Conservation (phyloP, 2,329 filamentous ascomycete genomes). For the Paracoccidioides brasiliensis region DNA sequence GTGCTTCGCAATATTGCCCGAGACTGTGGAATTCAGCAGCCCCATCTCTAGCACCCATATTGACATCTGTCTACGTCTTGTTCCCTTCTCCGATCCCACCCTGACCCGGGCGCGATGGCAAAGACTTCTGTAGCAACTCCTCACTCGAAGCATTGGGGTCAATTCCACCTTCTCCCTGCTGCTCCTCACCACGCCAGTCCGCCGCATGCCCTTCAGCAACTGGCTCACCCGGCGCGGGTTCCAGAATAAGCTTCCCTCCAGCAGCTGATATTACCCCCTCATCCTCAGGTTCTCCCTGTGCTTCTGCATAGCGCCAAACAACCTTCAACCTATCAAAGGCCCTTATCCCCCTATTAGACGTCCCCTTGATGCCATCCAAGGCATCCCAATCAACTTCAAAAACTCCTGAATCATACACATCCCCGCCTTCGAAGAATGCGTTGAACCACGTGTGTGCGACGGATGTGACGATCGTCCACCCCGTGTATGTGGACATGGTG, state of each 20-base stretch:
- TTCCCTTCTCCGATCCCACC: background rate
- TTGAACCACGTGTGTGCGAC: constrained; percentile 98
- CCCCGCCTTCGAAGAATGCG: constrained; percentile 75
- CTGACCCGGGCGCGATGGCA: too few species aligned
- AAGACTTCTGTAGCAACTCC: background rate
- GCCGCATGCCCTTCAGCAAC: constrained; percentile 58
- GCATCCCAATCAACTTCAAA: constrained; percentile 61
- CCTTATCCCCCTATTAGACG: constrained; percentile 63
- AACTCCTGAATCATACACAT: constrained; percentile 54
- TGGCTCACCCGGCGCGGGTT: constrained; percentile 53
- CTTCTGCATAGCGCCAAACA: constrained; percentile 54
- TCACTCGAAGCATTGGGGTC: background rate
- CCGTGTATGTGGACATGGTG: constrained; percentile 60
- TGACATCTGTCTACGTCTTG: background rate
- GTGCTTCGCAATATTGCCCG: too few species aligned
- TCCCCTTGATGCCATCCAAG: constrained; percentile 93
- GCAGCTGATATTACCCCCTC: constrained; percentile 11
- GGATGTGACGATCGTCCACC: constrained; percentile 79
- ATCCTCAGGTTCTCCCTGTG: constrained; percentile 12
- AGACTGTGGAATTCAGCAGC: background rate
- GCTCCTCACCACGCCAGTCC: constrained; percentile 57
- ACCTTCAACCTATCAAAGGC: constrained; percentile 74
- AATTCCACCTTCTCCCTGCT: constrained; percentile 18
- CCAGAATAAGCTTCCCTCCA: constrained; percentile 39
- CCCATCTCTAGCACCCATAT: background rate